phyloP scores from a whole-genome alignment of 352 stramenopile genomes.

The Pythium rhizo-oryzae region DNA sequence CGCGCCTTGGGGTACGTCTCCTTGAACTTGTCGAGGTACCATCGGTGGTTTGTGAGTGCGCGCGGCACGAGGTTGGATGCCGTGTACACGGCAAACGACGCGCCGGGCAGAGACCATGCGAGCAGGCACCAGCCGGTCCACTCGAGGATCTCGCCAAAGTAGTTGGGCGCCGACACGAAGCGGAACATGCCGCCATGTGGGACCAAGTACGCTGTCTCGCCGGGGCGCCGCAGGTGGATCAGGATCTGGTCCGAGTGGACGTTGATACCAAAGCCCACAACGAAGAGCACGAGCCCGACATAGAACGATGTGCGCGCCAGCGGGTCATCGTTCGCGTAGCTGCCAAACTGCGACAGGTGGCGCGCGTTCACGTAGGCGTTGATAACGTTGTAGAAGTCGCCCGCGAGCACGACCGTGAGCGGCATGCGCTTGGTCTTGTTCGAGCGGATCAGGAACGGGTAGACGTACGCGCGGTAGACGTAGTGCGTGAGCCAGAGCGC shows the following conservation, averaged over 20 bases:
- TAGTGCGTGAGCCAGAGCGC: constrained; percentile 69
- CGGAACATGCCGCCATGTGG: constrained; percentile 63
- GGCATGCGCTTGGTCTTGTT: constrained; percentile 63
- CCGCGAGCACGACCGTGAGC: constrained; percentile 51
- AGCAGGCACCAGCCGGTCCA: constrained; percentile 70
- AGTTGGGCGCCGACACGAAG: constrained; percentile 78
- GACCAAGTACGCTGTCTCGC: constrained; percentile 63
- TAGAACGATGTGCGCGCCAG: constrained; percentile 56
- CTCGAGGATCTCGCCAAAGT: constrained; percentile 76
- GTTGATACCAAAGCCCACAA: constrained; percentile 59
- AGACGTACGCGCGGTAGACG: constrained; percentile 68
- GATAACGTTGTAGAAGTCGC: constrained; percentile 68
- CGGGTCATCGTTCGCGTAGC: constrained; percentile 45
- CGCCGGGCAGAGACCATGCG: constrained; percentile 48
- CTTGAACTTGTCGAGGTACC: constrained; percentile 33
- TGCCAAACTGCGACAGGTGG: constrained; percentile 61
- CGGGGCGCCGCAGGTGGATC: constrained; percentile 61
- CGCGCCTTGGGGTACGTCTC: constrained; percentile 25
- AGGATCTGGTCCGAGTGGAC: constrained; percentile 70
- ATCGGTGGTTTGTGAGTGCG: constrained; percentile 27
- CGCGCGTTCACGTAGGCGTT: constrained; percentile 77
- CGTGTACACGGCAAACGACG: constrained; percentile 31
- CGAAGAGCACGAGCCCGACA: constrained; percentile 49
- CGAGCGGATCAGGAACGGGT: constrained; percentile 68
- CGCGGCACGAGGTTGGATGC: constrained; percentile 27